These are phyloP conservation scores for Epichloe typhina DNA, from an alignment of 2,329 filamentous ascomycete genomes.

Conservation along the genomic window DNA sequence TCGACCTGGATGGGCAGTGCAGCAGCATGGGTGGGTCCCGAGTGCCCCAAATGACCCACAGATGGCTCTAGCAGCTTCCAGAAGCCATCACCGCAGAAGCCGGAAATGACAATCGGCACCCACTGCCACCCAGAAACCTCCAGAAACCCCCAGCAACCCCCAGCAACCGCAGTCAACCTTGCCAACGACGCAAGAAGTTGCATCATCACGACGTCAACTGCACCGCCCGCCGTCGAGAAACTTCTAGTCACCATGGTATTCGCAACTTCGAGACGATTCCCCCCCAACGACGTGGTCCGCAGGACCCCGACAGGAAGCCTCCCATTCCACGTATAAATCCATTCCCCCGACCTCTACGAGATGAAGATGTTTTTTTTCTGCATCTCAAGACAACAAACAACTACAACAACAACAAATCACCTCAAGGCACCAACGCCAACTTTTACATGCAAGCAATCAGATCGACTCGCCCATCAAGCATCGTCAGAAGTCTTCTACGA, in stretches of 20 bases:
- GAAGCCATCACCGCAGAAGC: neutral
- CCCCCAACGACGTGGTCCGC: neutral
- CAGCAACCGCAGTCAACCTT: neutral
- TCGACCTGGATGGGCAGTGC: no score
- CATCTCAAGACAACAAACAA: neutral
- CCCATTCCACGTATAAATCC: slow-evolving; percentile 1
- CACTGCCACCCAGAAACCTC: neutral
- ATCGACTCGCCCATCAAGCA: slow-evolving; percentile 12
- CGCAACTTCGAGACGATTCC: neutral
- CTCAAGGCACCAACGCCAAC: neutral
- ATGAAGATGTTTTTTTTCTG: no score
- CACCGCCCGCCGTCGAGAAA: neutral
- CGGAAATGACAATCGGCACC: neutral
- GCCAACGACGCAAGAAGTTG: neutral
- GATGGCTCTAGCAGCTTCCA: slow-evolving; percentile 1
- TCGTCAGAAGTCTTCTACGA: slow-evolving; percentile 13
- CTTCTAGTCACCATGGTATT: neutral
- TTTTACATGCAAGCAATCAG: slow-evolving; percentile 13
- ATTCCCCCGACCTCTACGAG: neutral
- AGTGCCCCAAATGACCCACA: neutral
- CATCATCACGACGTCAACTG: neutral
- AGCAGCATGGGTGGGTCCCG: no score
- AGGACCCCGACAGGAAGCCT: neutral
- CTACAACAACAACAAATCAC: neutral
- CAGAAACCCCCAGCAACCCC: neutral